A percentile compares a stretch with the other conserved stretches of the same genome.
Evolutionary conservation across 306 rosid genomes (phyloP).

Genomic region (Cicer bijugum): DNA sequence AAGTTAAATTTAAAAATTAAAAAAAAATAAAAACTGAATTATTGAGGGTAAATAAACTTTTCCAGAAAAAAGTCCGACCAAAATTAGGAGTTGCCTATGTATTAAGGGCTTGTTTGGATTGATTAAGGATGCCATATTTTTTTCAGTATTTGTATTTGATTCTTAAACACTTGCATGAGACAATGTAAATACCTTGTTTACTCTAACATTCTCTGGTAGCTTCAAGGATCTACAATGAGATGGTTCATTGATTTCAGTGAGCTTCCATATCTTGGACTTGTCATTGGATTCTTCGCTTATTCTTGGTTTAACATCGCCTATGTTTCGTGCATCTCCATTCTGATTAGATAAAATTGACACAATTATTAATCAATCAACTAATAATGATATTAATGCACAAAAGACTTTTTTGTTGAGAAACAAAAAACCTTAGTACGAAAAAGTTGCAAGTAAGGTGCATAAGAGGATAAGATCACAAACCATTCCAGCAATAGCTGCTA

Average conservation of each 20-base stretch:
- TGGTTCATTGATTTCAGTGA: slow-evolving; percentile 88
- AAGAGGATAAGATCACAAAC: slow-evolving; percentile 58
- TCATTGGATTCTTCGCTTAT: slow-evolving; percentile 92
- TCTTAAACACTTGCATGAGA: too few relatives aligned
- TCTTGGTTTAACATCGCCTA: slow-evolving; percentile 97
- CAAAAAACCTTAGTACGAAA: neutral
- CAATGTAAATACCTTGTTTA: slow-evolving; percentile 61
- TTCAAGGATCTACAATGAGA: slow-evolving; percentile 91
- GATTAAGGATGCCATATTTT: slow-evolving; percentile 2
- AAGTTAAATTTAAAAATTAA: too few relatives aligned
- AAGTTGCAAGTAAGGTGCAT: slow-evolving; percentile 2
- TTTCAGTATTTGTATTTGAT: slow-evolving; percentile 4
- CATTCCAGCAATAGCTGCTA: slow-evolving; percentile 81
- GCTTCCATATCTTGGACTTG: slow-evolving; percentile 98
- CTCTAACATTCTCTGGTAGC: slow-evolving; percentile 85
- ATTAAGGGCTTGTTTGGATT: too few relatives aligned
- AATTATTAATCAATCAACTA: slow-evolving; percentile 1
- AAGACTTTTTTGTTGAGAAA: slow-evolving; percentile 20
- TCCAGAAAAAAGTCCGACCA: too few relatives aligned
- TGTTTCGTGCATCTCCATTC: slow-evolving; percentile 87
- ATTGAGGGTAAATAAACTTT: too few relatives aligned
- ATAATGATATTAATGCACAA: neutral
- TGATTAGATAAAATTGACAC: slow-evolving; percentile 48
- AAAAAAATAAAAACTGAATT: too few relatives aligned
- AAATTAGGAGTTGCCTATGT: too few relatives aligned